Percentiles rank a stretch among this genome's conserved stretches.
Evolutionary conservation across 768 basidiomycete genomes (phyloP).

Genomic region (Rhodotorula toruloides): DNA sequence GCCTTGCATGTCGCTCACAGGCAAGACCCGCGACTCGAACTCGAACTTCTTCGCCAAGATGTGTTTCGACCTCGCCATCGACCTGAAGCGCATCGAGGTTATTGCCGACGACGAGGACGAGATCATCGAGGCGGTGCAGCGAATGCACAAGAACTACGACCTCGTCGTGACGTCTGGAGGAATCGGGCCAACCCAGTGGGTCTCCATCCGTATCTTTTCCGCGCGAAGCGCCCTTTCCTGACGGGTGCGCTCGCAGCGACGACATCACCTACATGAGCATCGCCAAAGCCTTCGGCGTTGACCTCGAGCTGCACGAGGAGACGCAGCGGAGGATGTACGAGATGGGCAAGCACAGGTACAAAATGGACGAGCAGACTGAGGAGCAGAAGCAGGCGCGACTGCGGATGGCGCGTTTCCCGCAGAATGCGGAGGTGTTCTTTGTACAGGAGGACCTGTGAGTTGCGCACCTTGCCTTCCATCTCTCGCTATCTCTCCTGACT

Average conservation of each 20-base stretch:
- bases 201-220: not conserved
- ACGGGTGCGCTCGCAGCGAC: not conserved
- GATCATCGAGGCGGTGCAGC: conserved; percentile 77
- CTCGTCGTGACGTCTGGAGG: conserved; percentile 81
- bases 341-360: conserved; percentile 56
- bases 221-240: not conserved
- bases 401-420: conserved; percentile 86
- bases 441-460: conserved; percentile 80
- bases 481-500: not conserved
- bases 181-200: conserved; percentile 77
- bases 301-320: conserved; percentile 68
- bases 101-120: conserved; percentile 84
- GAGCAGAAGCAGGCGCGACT: conserved; percentile 71
- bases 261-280: conserved; percentile 60
- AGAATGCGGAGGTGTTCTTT: conserved; percentile 67
- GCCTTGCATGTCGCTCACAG: too few relatives aligned
- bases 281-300: conserved; percentile 71
- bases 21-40: conserved; percentile 57
- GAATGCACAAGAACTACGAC: conserved; percentile 76
- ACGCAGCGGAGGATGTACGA: conserved; percentile 64
- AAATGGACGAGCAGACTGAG: conserved; percentile 60
- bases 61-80: conserved; percentile 80
- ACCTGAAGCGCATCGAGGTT: conserved; percentile 81
- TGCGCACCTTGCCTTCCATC: conserved; percentile 50
- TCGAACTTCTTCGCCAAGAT: conserved; percentile 72